Percentiles rank a stretch among this genome's conserved stretches.
phyloP scores from a whole-genome alignment of 1,284 basidiomycete species.

The Cerioporus squamosus region DNA sequence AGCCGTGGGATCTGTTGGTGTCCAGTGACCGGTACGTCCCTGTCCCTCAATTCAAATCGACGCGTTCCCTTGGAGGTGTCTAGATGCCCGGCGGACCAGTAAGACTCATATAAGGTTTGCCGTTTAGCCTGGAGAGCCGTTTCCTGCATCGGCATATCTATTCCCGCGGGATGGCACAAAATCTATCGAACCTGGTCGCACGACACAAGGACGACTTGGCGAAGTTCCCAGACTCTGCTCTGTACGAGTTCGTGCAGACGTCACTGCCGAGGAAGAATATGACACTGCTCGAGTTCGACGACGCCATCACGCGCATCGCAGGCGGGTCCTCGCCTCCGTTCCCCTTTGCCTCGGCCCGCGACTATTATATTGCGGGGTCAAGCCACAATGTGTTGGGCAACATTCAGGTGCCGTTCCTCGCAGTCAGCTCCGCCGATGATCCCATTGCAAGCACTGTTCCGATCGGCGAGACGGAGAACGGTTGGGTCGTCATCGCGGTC shows the following conservation, averaged over 20 bases:
- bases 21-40: conserved; percentile 58
- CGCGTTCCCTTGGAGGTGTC: not conserved
- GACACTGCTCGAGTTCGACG: conserved; percentile 66
- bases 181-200: conserved; percentile 71
- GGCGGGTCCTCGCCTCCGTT: conserved; percentile 84
- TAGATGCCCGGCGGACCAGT: not conserved
- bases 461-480: conserved; percentile 59
- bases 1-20: conserved; percentile 4
- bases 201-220: conserved; percentile 59
- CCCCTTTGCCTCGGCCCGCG: conserved; percentile 76
- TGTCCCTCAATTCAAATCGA: conserved; percentile 3
- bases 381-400: conserved; percentile 57
- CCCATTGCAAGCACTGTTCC: conserved; percentile 79
- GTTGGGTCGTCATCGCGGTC: conserved; percentile 72
- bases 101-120: conserved; percentile 20
- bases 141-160: conserved; percentile 78
- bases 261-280: conserved; percentile 55
- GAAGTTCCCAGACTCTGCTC: conserved; percentile 52
- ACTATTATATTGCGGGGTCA: conserved; percentile 83
- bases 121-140: conserved; percentile 60
- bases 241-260: conserved; percentile 51
- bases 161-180: conserved; percentile 82
- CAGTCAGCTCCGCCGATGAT: conserved; percentile 91
- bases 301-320: conserved; percentile 69
- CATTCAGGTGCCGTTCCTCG: conserved; percentile 75